phyloP scores from a whole-genome alignment of 495 filamentous ascomycete genomes.

The Margaritispora aquatica region DNA sequence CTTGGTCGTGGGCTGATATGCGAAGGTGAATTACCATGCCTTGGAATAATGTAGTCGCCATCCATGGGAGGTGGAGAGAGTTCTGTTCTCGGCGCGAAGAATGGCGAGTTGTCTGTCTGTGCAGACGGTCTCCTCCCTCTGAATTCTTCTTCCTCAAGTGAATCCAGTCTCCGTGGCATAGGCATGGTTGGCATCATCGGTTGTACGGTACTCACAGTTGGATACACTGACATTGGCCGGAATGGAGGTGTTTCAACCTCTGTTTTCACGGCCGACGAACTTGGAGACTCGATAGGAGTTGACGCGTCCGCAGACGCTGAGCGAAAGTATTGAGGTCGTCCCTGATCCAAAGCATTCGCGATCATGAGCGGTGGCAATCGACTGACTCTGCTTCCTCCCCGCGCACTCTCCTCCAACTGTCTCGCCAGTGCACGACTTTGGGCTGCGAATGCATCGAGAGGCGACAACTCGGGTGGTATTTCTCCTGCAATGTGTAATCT shows the following conservation, averaged over 20 bases:
- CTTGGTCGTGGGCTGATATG: slow-evolving; percentile 10
- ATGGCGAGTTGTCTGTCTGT: background rate
- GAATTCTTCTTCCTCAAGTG: slow-evolving; percentile 18
- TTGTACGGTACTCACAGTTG: slow-evolving; percentile 59
- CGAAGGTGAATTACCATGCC: slow-evolving; percentile 2
- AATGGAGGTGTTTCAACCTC: slow-evolving; percentile 55
- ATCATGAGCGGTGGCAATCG: slow-evolving; percentile 77
- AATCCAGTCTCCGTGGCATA: slow-evolving; percentile 5
- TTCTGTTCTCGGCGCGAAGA: slow-evolving; percentile 22
- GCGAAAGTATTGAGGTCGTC: slow-evolving; percentile 69
- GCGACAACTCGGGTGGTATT: slow-evolving; percentile 84
- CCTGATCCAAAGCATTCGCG: slow-evolving; percentile 62
- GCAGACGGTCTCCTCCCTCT: slow-evolving; percentile 17
- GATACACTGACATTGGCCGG: slow-evolving; percentile 67
- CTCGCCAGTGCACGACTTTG: slow-evolving; percentile 83
- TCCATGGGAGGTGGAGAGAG: slow-evolving; percentile 22
- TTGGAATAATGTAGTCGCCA: background rate
- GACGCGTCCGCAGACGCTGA: slow-evolving; percentile 39
- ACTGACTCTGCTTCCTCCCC: slow-evolving; percentile 63
- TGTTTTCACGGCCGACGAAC: slow-evolving; percentile 42
- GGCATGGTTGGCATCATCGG: slow-evolving; percentile 10
- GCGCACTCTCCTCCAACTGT: slow-evolving; percentile 70
- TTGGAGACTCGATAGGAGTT: slow-evolving; percentile 34
- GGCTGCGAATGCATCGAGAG: slow-evolving; percentile 87
- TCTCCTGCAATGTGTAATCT: slow-evolving; percentile 79